Percentiles rank a stretch among this genome's conserved stretches.
Evolutionary conservation across 164 flowering plant species (phyloP).

Genomic region (Houttuynia cordata): DNA sequence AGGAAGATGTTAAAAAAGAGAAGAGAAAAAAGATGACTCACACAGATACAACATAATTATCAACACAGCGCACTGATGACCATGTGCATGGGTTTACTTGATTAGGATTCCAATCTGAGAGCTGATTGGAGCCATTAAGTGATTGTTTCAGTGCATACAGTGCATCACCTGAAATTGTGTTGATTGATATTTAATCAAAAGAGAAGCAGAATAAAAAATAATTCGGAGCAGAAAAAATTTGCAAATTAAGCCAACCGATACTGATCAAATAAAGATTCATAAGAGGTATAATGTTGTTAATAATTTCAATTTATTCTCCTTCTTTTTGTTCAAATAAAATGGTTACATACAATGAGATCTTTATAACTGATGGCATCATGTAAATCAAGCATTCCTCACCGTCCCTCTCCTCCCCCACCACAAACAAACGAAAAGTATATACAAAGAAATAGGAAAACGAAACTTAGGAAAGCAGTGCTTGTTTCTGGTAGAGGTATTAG

Average conservation of each 20-base stretch:
- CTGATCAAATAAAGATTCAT: too few species aligned
- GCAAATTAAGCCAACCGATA: not conserved
- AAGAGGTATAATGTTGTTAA: too few species aligned
- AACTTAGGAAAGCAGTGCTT: too few species aligned
- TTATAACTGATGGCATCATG: too few species aligned
- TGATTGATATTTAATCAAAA: constrained; percentile 4
- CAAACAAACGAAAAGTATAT: too few species aligned
- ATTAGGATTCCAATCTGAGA: constrained; percentile 63
- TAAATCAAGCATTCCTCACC: too few species aligned
- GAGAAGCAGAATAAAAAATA: not conserved
- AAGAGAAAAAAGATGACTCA: constrained; percentile 24
- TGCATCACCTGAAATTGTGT: constrained; percentile 52
- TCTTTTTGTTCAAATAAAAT: too few species aligned
- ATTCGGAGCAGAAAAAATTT: not conserved
- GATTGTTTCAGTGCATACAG: constrained; percentile 46
- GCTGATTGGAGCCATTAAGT: constrained; percentile 50
- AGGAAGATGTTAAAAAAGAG: not conserved
- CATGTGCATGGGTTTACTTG: constrained; percentile 89
- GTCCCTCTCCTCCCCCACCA: too few species aligned
- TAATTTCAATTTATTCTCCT: too few species aligned
- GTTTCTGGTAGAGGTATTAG: too few species aligned
- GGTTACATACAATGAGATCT: too few species aligned
- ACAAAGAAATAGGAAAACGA: too few species aligned
- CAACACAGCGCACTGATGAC: constrained; percentile 59
- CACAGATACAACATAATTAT: constrained; percentile 28